These are phyloP conservation scores for Coemansia sp. DNA, from an alignment of 192 early-diverging fungal genomes.

Conservation along the genomic window DNA sequence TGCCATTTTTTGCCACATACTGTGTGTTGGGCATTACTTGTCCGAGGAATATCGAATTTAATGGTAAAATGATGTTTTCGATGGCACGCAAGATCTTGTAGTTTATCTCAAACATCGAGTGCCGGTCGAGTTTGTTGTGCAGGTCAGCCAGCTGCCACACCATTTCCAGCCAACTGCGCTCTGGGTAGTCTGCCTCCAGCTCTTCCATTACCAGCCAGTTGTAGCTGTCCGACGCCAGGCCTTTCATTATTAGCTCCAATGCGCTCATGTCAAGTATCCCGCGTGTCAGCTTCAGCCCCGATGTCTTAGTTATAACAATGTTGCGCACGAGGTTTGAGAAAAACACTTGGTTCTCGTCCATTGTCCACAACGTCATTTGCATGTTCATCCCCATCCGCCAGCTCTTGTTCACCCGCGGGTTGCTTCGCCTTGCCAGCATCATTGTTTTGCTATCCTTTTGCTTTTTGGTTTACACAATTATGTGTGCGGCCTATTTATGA, in stretches of 20 bases:
- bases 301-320: constrained; percentile 16
- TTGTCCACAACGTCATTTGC: constrained; percentile 34
- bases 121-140: constrained; percentile 26
- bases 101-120: constrained; percentile 44
- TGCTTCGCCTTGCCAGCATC: constrained; percentile 14
- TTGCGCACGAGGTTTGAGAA: constrained; percentile 24
- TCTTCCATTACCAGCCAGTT: constrained; percentile 29
- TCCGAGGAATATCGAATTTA: constrained; percentile 35
- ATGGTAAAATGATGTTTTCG: constrained; percentile 34
- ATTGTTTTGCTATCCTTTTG: constrained; percentile 1
- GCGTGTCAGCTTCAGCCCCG: constrained; percentile 27
- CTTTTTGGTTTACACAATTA: not conserved
- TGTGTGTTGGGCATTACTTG: constrained; percentile 9
- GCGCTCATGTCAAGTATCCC: constrained; percentile 37
- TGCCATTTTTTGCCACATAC: constrained; percentile 15
- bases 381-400: constrained; percentile 30
- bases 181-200: constrained; percentile 35
- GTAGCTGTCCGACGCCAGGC: constrained; percentile 21
- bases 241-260: constrained; percentile 26
- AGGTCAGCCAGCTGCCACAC: constrained; percentile 38
- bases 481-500: too few species aligned
- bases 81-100: constrained; percentile 42
- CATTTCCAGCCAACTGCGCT: constrained; percentile 42
- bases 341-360: constrained; percentile 29
- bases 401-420: constrained; percentile 26